phyloP scores from a whole-genome alignment of 257 asterid species.

The Plectranthus barbatus region DNA sequence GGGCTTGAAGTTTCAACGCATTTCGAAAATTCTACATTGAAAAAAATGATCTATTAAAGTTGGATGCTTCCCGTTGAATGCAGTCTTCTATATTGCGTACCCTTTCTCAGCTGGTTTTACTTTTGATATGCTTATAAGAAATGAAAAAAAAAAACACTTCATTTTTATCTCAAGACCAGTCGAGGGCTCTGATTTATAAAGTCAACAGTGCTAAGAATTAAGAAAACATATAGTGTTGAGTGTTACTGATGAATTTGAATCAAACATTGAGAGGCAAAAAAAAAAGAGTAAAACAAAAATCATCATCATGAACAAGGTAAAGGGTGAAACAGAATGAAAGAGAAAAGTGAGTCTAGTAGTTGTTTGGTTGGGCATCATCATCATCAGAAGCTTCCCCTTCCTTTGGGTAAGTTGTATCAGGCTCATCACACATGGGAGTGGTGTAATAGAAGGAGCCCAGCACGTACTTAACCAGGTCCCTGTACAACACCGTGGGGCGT shows the following conservation, averaged over 20 bases:
- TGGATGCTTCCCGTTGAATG: not conserved
- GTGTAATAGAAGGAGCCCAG: constrained; percentile 74
- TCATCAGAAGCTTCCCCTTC: not conserved
- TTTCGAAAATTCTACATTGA: not conserved
- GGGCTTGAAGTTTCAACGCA: not conserved
- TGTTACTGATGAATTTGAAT: too few relatives aligned
- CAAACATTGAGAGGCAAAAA: too few relatives aligned
- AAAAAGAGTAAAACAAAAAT: too few relatives aligned
- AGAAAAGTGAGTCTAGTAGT: constrained; percentile 12
- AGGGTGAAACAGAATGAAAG: not conserved
- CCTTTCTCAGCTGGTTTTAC: too few relatives aligned
- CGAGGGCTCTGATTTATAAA: too few relatives aligned
- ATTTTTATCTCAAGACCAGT: too few relatives aligned
- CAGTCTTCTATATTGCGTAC: not conserved
- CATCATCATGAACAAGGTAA: not conserved
- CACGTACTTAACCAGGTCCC: constrained; percentile 47
- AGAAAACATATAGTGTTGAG: not conserved
- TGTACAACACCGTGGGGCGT: constrained; percentile 52
- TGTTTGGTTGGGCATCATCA: constrained; percentile 19
- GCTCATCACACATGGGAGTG: constrained; percentile 90
- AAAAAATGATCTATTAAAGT: not conserved
- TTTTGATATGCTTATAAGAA: too few relatives aligned
- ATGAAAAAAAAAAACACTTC: too few relatives aligned
- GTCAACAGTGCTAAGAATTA: too few relatives aligned
- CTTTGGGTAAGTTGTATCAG: constrained; percentile 25